Conservation (phyloP, 2,329 filamentous ascomycete genomes). For the Colletotrichum cordylinicola region DNA sequence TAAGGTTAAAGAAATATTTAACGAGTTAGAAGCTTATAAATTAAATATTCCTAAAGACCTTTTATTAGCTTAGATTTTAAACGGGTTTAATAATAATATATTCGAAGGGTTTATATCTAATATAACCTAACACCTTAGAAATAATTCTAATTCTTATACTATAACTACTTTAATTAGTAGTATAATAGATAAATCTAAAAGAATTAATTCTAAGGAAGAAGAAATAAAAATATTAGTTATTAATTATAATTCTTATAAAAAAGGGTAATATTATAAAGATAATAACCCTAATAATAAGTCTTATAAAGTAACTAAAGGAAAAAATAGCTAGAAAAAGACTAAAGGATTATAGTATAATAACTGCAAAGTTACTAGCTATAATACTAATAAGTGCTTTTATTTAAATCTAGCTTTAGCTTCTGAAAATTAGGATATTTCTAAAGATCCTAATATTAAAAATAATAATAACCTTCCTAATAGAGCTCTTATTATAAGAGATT, state of each 20-base stretch:
- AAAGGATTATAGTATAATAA: not conserved
- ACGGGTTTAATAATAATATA: not conserved
- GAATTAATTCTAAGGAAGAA: not conserved
- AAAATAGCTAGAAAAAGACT: not conserved
- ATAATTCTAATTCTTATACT: not conserved
- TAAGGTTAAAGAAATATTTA: not conserved
- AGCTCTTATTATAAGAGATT: not conserved
- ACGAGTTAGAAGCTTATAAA: not conserved
- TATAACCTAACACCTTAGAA: not conserved
- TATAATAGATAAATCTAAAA: not conserved
- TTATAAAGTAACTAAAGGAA: not conserved
- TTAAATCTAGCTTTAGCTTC: not conserved
- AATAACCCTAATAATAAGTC: not conserved
- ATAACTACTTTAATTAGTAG: not conserved
- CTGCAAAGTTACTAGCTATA: not conserved
- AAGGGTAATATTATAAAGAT: not conserved
- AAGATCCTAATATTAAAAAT: not conserved
- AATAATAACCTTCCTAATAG: not conserved
- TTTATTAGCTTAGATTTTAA: not conserved
- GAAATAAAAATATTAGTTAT: not conserved
- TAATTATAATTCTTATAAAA: not conserved
- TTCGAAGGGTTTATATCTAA: not conserved
- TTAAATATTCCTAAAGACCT: not conserved
- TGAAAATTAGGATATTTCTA: not conserved
- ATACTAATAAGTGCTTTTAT: not conserved